These are phyloP conservation scores for Rhodotorula glutinis DNA, from an alignment of 1,284 basidiomycete species.

Conservation along the genomic window DNA sequence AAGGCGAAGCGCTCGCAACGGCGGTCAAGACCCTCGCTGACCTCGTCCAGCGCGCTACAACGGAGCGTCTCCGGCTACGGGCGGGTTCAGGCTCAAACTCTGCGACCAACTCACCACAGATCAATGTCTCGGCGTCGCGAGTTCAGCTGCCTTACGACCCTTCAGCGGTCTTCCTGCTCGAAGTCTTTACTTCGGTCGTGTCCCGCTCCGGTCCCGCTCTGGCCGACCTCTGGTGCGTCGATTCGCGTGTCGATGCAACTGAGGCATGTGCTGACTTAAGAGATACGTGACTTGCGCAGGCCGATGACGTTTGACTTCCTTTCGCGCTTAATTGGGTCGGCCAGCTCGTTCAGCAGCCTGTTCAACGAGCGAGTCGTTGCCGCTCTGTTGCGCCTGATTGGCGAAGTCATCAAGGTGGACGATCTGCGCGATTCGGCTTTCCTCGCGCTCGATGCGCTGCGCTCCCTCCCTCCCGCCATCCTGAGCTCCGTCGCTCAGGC, in stretches of 20 bases:
- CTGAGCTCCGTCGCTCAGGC: constrained; percentile 87
- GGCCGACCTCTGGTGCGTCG: constrained; percentile 79
- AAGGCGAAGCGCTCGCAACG: constrained; percentile 68
- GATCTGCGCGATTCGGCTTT: constrained; percentile 85
- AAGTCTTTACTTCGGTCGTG: constrained; percentile 86
- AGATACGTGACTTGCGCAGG: no score
- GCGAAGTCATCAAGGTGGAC: constrained; percentile 73
- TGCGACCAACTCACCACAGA: constrained; percentile 43
- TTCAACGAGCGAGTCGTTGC: constrained; percentile 95
- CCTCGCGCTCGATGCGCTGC: constrained; percentile 83
- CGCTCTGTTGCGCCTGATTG: constrained; percentile 74
- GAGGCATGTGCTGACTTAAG: no score
- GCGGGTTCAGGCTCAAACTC: constrained; percentile 9
- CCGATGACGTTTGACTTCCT: constrained; percentile 89
- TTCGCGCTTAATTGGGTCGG: constrained; percentile 70
- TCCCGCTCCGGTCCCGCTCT: constrained; percentile 68
- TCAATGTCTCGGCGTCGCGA: constrained; percentile 44
- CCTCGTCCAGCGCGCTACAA: constrained; percentile 78
- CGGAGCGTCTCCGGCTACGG: constrained; percentile 55
- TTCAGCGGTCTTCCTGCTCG: constrained; percentile 85
- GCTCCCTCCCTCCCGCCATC: constrained; percentile 70
- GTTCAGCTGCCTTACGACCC: constrained; percentile 80
- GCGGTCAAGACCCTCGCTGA: constrained; percentile 83
- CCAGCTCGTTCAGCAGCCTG: constrained; percentile 78
- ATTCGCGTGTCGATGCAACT: no score